Base-by-base conservation (phyloP, 1,139 yeast genomes). In the Lodderomyces parapsilosis region DNA sequence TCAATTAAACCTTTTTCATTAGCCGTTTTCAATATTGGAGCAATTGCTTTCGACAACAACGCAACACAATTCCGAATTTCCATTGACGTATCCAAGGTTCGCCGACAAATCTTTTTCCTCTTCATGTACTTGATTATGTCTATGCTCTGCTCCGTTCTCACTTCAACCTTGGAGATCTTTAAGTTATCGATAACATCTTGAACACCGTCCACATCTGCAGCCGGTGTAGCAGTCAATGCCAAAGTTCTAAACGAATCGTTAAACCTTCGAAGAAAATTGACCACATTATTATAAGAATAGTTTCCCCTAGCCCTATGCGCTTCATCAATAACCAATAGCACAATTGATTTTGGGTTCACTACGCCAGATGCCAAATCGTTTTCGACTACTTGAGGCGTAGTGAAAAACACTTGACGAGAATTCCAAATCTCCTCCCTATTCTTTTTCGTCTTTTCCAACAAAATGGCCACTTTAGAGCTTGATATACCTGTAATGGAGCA, bases 171-270 rank as follows among this genome's bases (percentile, higher is more conserved):
- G 0, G 96, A 83, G 2, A 94, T 86, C 39, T 66, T 65, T 47
- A 94, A 65, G 54, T 88, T 88, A 43, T 80, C 76, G 1, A 93
- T 81, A 28, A 93, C 83, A 42, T 81, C 85, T 59, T 94, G 98
- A 0, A 94, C 95, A 1, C 94, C 90, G 47, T 87, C 96, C 1
- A 89, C 77, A 44, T 86, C 85, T 0, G 95, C 73, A 0, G 96
- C 91, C 0, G 99, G 99, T 0, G 99, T 94, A 0, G 99, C 99
- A 0, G 99, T 90, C 48, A 94, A 68, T 0, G 96, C 98, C 41
- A 93, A 62, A 0, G 90, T 71, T 38, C 99, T 69, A 53, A 81
- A 86, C 1, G 89, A 80, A 0, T 74, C 65, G 54, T 83, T 86
- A 56, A 81, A 82, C 43, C 89, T 63, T 25, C 73, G 70, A 35